Percentiles rank a stretch among this genome's conserved stretches.
Conservation (phyloP, 1,139 yeast genomes). For the Yamadazyma siamensis region DNA sequence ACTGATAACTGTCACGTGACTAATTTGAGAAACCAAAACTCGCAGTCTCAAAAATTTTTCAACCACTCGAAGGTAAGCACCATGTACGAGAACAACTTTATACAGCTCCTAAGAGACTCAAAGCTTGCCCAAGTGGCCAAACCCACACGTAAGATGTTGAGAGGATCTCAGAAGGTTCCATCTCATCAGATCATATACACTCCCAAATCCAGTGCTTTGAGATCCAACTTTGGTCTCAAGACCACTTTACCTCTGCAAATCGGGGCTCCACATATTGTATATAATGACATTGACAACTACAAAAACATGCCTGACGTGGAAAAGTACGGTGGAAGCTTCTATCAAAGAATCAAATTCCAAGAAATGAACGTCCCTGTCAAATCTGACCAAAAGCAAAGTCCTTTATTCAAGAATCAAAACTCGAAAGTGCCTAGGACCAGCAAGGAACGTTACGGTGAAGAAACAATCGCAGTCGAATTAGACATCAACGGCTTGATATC, state of each 20-base stretch:
- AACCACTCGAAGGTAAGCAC: background rate
- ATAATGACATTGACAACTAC: constrained; percentile 42
- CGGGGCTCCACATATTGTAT: constrained; percentile 41
- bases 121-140: constrained; percentile 47
- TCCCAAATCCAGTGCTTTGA: constrained; percentile 39
- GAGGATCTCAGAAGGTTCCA: constrained; percentile 32
- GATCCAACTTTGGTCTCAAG: constrained; percentile 46
- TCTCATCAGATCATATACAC: constrained; percentile 46
- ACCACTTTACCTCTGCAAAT: constrained; percentile 42
- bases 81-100: constrained; percentile 33
- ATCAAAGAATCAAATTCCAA: constrained; percentile 41
- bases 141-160: constrained; percentile 33
- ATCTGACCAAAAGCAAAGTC: constrained; percentile 29
- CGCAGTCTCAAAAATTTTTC: too few species aligned
- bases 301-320: constrained; percentile 49
- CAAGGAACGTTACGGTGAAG: constrained; percentile 14
- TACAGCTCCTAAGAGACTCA: constrained; percentile 39
- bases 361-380: constrained; percentile 39
- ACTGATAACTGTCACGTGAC: too few species aligned
- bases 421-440: constrained; percentile 16
- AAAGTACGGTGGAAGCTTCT: constrained; percentile 37
- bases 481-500: constrained; percentile 28
- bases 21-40: too few species aligned
- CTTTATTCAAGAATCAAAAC: constrained; percentile 28
- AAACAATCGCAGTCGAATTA: constrained; percentile 23